Base-by-base conservation (phyloP, 352 stramenopile species). In the Globisporangium okanoganense region DNA sequence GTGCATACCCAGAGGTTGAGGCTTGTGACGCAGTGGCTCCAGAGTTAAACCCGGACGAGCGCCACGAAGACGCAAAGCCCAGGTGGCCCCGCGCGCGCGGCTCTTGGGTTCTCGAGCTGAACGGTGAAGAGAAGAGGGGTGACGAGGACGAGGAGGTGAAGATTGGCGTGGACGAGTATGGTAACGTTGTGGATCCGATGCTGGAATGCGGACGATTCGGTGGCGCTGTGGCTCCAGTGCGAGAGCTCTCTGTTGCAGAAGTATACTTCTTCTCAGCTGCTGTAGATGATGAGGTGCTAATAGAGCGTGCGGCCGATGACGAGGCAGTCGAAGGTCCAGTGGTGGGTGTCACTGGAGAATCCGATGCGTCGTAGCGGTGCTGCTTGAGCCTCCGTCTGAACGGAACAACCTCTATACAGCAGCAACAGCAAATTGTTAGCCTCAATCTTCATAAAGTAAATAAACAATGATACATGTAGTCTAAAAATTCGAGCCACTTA, bases 1-100 rank as follows among this genome's bases (percentile, higher is more conserved):
- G 69, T 20, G 58, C 54, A 35, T 61, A 48, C 8, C 64, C 62
- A 14, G 69, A 58, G 16, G 47, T 52, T 36, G 38, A 27, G 12
- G 33, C 48, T 22, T 45, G 56, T 8, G 57, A 24, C 10, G 33
- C 33, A 27, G 18, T 24, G 9, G 54, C 10, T 44, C 20, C 24
- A 3, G 49, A 47, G 2, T 40, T 52, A 29, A 58, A 57, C 7
- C 13, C 36, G 2, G 36, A 53, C 53, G 62, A 64, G 55, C 58
- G 25, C 58, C 58, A 64, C 13, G 59, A 65, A 13, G 59, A 56
- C 13, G 50, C 24, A 56, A 65, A 65, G 22, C 50, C 41, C 0
- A 58, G 5, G n/a, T 60, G 59, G 2, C 41, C 54, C 5, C 59
- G 59, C 10, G 49, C 27, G 9, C 58, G 58, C 29, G 29, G 29